Evolutionary conservation across 371 early-diverging fungal species (phyloP), one percentile per base, ranked within the genome.

Genomic region (Mucor lusitanicus): DNA sequence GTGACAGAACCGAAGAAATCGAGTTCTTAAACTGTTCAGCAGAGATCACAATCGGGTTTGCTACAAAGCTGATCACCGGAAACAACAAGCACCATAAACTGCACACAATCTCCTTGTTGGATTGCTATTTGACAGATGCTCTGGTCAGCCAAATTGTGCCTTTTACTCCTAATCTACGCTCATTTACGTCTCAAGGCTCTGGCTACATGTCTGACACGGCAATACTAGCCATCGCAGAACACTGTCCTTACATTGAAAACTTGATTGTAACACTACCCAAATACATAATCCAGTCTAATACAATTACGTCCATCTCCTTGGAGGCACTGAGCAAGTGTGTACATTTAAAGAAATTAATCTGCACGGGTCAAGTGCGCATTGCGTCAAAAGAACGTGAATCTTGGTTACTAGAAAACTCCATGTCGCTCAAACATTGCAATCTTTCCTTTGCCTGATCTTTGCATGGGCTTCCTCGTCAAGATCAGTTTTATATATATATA

Each of bases 351-450:
- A 54, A 53, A 12, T 54, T 71, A 11, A n/a, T 71, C 11, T 67
- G 67, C 56, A 39, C 30, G 44, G 72, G 72, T 23, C 72, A 71
- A 50, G 59, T 67, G 8, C 57, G 72, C 19, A 60, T 71, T 44
- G 25, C 68, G 7, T 40, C 27, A n/a, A 21, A 56, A 44, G 60
- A 66, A 21, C 39, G 17, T 19, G 13, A 59, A 53, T 17, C 35
- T 5, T 60, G 66, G 60, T 19, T 66, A 19, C 28, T 37, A 23
- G 33, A 35, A 17, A 23, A 59, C 28, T 48, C 46, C 17, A 37
- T 60, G 0, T 37, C 37, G 4, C 33, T 66, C 37, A 21, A 59
- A 53, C 19, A 59, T 30, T 66, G 66, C 21, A 60, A 66, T 60
- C 25, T 66, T 39, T 66, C 66, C 5, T 66, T 64, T 59, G 17